Evolutionary conservation across 495 filamentous ascomycete genomes (phyloP), one percentile per base, ranked within the genome.

Genomic region (Eremomyces bilateralis): DNA sequence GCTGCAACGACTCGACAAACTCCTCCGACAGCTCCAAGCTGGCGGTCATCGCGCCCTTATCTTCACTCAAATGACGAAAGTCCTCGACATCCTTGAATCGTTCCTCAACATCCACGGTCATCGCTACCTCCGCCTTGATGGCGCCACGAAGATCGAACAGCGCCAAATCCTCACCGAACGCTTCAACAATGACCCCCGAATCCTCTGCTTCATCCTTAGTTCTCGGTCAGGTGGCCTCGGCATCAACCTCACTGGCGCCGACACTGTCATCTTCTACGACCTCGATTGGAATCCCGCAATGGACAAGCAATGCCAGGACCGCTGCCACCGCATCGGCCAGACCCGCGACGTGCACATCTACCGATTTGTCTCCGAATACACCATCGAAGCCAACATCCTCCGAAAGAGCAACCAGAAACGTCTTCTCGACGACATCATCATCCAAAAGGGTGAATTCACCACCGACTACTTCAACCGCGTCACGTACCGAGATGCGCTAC

Each of bases 281-380:
- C 69, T 93, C 29, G 90, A 99, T 56, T 99, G 90, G 90, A 99
- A 99, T 44, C 90, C 90, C 0, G 90, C 90, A 8, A 99, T 99
- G 90, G 90, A 99, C 54, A 93, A 93, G 48, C 90, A 99, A 53
- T 99, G 90, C 50, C 90, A 95, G 56, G 90, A 99, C 50, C 76
- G 90, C 42, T 85, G 80, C 42, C 90, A 99, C 53, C 83, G 90
- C 34, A 99, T 99, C 46, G 90, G 90, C 2, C 90, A 99, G 54
- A 95, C 90, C 0, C 73, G 90, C 19, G 90, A 99, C 48, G 90
- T 99, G 25, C 85, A 95, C 48, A 94, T 99, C 46, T 99, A 94
- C 56, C 79, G 88, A 4, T 76, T 99, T 27, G 85, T 99, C 19
- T 84, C 76, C 15, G 90, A 99, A 57, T 80, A 92, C 53, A 99